Evolutionary conservation across 345 rosid species (phyloP).

Genomic region (Salix exigua): DNA sequence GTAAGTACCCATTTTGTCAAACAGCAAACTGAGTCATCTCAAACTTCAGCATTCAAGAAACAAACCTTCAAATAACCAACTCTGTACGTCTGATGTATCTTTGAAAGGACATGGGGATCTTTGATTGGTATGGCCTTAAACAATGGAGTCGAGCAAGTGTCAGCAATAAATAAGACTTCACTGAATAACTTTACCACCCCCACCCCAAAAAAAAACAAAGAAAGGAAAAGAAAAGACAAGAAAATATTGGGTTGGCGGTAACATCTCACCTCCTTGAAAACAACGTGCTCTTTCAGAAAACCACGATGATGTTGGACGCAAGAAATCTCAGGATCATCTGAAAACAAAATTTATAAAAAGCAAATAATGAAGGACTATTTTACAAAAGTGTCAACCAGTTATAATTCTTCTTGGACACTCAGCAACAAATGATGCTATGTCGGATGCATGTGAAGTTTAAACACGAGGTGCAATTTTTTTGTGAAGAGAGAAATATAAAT

Average conservation of each 20-base stretch:
- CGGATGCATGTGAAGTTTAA: background rate
- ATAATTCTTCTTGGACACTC: background rate
- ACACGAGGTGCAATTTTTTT: background rate
- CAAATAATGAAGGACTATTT: background rate
- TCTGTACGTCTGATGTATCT: conserved; percentile 84
- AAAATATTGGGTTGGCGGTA: background rate
- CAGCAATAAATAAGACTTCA: conserved; percentile 7
- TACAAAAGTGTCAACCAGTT: background rate
- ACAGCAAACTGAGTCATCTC: conserved; percentile 12
- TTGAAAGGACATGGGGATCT: conserved; percentile 62
- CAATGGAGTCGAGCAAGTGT: background rate
- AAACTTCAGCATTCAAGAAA: conserved; percentile 16
- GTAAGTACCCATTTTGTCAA: conserved; percentile 15
- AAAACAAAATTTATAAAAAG: conserved; percentile 16
- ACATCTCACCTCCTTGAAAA: conserved; percentile 79
- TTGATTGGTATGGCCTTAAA: conserved; percentile 75
- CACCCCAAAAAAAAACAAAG: background rate
- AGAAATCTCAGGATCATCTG: conserved; percentile 78
- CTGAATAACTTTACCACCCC: background rate
- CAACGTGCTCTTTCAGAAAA: conserved; percentile 67
- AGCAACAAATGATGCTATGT: background rate
- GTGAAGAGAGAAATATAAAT: background rate
- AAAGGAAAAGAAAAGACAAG: background rate
- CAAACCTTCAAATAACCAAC: conserved; percentile 86
- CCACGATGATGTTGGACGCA: conserved; percentile 61